Base-by-base conservation (phyloP, 768 basidiomycete species). In the Tricholomella constricta region DNA sequence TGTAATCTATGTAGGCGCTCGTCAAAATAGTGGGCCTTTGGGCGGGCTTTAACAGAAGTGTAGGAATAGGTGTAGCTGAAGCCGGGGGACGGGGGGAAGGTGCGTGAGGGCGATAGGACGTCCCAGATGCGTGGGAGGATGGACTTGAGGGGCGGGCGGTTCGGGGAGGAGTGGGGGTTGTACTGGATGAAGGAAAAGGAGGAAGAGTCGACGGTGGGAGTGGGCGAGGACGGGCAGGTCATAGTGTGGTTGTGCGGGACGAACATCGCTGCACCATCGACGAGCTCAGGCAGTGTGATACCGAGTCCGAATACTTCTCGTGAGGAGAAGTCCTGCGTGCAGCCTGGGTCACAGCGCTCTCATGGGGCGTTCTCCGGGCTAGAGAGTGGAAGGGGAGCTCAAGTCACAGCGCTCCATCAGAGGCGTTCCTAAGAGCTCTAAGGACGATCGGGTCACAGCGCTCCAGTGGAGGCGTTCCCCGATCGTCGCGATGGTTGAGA, bases 71-170 rank as follows among this genome's bases (percentile, higher is more conserved):
- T 56, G 27, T 64, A 62, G 55, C 61, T 62, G 56, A 60, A 44
- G 48, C 64, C 6, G 65, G 48, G 65, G 62, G 42, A 68, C 52
- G 35, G 61, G 51, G 48, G 40, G 51, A 66, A 52, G 69, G 72
- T 17, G 19, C 69, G 67, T 20, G 76, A 75, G 4, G 74, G 72
- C 17, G 78, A 75, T 27, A 82, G 63, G 26, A 69, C 78, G 56
- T 81, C 79, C 78, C 79, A 81, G 37, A 82, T 64, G n/a, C 78
- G 75, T 12, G 81, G 79, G 42, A 81, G 62, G 31, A 82, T 61
- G 3, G 74, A 66, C 58, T 74, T 78, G 47, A 80, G 63, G 6
- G 74, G 71, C 35, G 64, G 65, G 45, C 62, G 52, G 43, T 67
- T 65, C 15, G 64, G 64, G 40, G 58, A 60, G 14, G 43, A 58